Base-by-base conservation (phyloP, 2,329 filamentous ascomycete species). In the Xylariaceae sp. region DNA sequence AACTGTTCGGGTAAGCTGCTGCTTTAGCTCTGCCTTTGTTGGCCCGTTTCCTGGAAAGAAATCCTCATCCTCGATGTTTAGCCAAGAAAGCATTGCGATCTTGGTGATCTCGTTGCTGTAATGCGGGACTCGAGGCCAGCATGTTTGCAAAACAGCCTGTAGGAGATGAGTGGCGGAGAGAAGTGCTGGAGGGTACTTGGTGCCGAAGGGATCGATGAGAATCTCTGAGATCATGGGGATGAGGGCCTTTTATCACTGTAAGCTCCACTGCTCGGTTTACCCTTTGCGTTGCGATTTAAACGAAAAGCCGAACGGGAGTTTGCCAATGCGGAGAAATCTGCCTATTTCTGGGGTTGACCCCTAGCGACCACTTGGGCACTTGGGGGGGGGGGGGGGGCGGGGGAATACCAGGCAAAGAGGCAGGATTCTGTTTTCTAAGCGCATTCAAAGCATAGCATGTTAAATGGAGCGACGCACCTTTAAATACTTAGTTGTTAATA, bases 121-220 rank as follows among this genome's bases (percentile, higher is more conserved):
- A 29, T 73, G 71, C 47, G 74, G 66, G 4, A 95, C 72, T 4
- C 89, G 77, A 10, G 88, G 86, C 84, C 89, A 91, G 54, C 81
- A 83, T 55, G 79, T 84, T 12, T 77, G 61, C 10, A 95, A 71
- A 13, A 86, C 71, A 0, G 73, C 71, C 49, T 83, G 77, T 19
- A 89, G 63, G 1, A 83, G 76, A 16, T 73, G 67, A 2, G 78
- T 68, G 0, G 83, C 78, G 0, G 79, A 74, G 0, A 76, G 49
- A 1, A 90, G 70, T 1, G 85, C 72, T 0, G 75, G 71, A 1
- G 79, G 73, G 57, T 80, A 74, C 1, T 78, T 74, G 9, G 79
- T 72, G 1, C 79, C 78, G 65, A 94, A 89, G 0, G 88, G 84
- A 63, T 91, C 84, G 2, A 80, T 77, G 49, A 95, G 73, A 9